Base-by-base conservation (phyloP, 768 basidiomycete genomes). In the Albatrellus ellisii region DNA sequence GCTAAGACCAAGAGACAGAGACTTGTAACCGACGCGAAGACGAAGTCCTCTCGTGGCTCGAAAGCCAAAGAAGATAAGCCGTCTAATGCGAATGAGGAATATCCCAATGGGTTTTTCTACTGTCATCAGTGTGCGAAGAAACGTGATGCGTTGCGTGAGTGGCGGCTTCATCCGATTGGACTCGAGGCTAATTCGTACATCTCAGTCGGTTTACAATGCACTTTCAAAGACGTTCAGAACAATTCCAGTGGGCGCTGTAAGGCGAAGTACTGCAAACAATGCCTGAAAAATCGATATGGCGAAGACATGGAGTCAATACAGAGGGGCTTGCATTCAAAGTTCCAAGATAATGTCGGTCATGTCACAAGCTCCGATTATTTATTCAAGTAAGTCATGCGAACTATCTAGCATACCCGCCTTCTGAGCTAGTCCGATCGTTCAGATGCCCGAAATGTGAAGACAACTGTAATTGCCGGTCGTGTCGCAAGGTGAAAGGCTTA, bases 71-170 rank as follows among this genome's bases (percentile, higher is more conserved):
- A 12, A 10, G 33, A 32, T 0, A 41, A 18, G 11, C n/a, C 18
- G 22, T 39, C 45, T 33, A 47, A 52, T 44, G 36, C 41, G 17
- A 50, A 48, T 9, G 44, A 61, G 15, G 59, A 62, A 28, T 57
- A 50, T 43, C 63, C 64, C 26, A 59, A 59, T 21, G 69, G 52
- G 53, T 66, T 55, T 36, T 58, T 73, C 38, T 72, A 76, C 49
- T 86, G 84, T 49, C 84, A 84, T 55, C 82, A 84, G 52, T 84
- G 84, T 58, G 66, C 65, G 47, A 70, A 68, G 54, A 80, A 77
- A 50, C 72, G 74, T 39, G 74, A 73, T 49, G 53, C 56, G 22
- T 53, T 60, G 35, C 60, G 81, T 79, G 35, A 39, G 66, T 53
- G 12, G 10, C 21, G 5, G 24, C 43, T 18, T 25, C 27, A 36